These are phyloP conservation scores for Dictyostelium intermedium DNA, from an alignment of 78 protist genomes.

Conservation along the genomic window DNA sequence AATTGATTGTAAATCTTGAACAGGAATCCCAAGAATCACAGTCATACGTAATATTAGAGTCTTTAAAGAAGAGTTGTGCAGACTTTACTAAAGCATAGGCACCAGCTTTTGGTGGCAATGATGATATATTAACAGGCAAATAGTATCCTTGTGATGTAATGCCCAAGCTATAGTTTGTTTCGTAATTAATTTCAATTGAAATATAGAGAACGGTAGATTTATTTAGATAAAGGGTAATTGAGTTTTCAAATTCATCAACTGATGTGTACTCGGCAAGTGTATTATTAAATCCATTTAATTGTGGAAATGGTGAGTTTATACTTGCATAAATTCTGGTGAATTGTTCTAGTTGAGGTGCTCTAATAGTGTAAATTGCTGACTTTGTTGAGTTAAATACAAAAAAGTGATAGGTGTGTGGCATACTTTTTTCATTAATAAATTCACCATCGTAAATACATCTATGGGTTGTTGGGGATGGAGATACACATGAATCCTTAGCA, in stretches of 20 bases:
- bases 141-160: conserved; percentile 1
- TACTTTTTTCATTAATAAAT: not conserved
- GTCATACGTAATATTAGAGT: not conserved
- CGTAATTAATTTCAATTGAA: not conserved
- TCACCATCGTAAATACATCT: conserved; percentile 49
- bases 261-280: not conserved
- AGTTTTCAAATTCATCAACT: not conserved
- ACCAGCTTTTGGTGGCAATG: not conserved
- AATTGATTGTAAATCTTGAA: not conserved
- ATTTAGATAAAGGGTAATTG: not conserved
- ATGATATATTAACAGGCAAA: not conserved
- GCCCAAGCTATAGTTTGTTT: not conserved
- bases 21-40: not conserved
- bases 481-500: not conserved
- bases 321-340: not conserved
- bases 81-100: not conserved
- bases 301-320: not conserved
- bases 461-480: not conserved
- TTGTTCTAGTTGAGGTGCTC: conserved; percentile 16
- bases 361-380: not conserved
- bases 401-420: not conserved
- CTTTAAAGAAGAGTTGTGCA: not conserved
- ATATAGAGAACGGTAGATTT: conserved; percentile 21
- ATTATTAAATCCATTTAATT: not conserved
- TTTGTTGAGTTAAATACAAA: not conserved